A percentile compares a stretch with the other conserved stretches of the same genome.
phyloP scores from a whole-genome alignment of 2,329 filamentous ascomycete species.

The Alternaria arbusti region DNA sequence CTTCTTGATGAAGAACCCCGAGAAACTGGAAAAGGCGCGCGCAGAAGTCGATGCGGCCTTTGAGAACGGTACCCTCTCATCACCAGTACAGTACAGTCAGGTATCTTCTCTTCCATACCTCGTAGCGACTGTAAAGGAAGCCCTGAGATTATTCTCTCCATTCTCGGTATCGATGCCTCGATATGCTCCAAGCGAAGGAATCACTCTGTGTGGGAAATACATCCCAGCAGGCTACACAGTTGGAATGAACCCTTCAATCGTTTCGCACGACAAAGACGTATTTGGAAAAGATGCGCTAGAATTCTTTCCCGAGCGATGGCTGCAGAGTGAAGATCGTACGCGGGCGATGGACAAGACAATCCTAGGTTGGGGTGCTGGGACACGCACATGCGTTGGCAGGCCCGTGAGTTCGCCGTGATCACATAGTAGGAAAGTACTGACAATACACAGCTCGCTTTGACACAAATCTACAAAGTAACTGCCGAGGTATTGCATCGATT shows the following conservation, averaged over 20 bases:
- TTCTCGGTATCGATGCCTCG: conserved; percentile 74
- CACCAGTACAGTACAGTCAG: conserved; percentile 45
- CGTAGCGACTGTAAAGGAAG: conserved; percentile 77
- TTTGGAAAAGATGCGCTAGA: conserved; percentile 3
- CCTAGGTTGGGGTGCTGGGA: conserved; percentile 68
- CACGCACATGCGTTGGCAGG: conserved; percentile 68
- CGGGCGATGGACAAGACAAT: conserved; percentile 3
- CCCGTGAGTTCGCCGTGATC: conserved; percentile 47
- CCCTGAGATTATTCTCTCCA: conserved; percentile 75
- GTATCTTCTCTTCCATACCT: conserved; percentile 73
- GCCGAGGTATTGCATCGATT: conserved; percentile 27
- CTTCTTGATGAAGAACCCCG: conserved; percentile 45
- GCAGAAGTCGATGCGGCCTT: conserved; percentile 28
- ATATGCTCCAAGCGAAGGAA: conserved; percentile 68
- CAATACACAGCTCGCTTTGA: conserved; percentile 9
- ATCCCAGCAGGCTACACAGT: conserved; percentile 74
- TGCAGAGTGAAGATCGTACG: conserved; percentile 6
- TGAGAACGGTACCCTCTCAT: conserved; percentile 11
- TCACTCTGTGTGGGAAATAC: conserved; percentile 65
- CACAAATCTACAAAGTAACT: conserved; percentile 30
- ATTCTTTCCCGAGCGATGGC: conserved; percentile 4
- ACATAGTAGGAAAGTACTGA: not conserved
- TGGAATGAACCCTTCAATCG: conserved; percentile 72
- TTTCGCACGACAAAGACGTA: conserved; percentile 12
- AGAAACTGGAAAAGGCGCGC: conserved; percentile 13